These are phyloP conservation scores for Trichoderma harzianum DNA, from an alignment of 2,329 filamentous ascomycete genomes.

Conservation along the genomic window DNA sequence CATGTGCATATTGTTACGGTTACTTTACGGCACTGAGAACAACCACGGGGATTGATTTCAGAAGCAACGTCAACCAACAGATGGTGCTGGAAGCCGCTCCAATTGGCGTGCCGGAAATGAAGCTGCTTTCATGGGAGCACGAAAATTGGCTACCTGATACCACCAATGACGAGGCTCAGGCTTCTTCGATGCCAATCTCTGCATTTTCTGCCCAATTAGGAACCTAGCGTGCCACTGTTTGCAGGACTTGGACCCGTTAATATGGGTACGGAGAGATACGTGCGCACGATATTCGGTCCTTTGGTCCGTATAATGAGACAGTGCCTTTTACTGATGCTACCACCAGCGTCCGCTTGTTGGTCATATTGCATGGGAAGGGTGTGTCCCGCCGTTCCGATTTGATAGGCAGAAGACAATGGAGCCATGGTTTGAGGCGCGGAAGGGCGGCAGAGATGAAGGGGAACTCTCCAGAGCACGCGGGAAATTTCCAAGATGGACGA, in stretches of 20 bases:
- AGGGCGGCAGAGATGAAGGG: not conserved
- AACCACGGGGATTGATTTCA: not conserved
- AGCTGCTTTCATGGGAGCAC: not conserved
- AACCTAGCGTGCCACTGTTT: not conserved
- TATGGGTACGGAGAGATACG: conserved; percentile 6
- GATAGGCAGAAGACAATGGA: not conserved
- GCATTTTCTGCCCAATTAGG: not conserved
- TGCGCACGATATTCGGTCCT: conserved; percentile 14
- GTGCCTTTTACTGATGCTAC: not conserved
- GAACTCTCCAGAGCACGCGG: not conserved
- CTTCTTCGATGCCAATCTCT: not conserved
- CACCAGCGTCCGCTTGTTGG: not conserved
- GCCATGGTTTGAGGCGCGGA: not conserved
- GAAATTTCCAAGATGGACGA: not conserved
- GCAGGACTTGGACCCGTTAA: conserved; percentile 5
- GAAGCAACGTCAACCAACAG: not conserved
- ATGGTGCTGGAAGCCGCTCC: not conserved
- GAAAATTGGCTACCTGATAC: not conserved
- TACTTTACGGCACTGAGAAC: not conserved
- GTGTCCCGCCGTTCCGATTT: not conserved
- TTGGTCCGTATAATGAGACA: conserved; percentile 1
- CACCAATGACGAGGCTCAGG: conserved; percentile 2
- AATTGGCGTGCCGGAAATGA: not conserved
- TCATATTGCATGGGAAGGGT: not conserved
- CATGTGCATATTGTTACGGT: not conserved